Base-by-base conservation (phyloP, 805 yeast genomes). In the Komagataella mondaviorum region DNA sequence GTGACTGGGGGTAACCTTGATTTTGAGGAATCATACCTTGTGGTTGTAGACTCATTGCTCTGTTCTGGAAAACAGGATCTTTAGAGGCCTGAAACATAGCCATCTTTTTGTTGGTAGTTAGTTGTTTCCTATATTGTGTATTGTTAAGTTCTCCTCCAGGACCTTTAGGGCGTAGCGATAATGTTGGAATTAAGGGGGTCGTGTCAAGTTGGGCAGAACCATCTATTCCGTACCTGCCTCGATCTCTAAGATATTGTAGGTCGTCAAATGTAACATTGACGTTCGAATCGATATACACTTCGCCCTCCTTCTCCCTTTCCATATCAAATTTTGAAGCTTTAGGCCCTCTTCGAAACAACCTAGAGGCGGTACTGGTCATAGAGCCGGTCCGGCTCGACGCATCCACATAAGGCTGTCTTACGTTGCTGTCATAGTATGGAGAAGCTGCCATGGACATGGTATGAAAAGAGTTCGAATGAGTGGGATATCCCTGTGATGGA, bases 131-230 rank as follows among this genome's bases (percentile, higher is more conserved):
- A 61, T 85, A 85, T 55, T 82, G 82, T 6, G 78, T 70, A 56
- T 77, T 82, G 50, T 73, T 73, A 56, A 70, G 60, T 48, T 66
- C 69, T 23, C 64, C 56, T 3, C 59, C 60, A 18, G 64, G 54
- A 48, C 62, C 57, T 50, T 52, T 45, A 53, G 63, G 55, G 56
- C 58, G 54, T 0, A 75, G 65, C 4, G 77, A 70, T 3, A 85
- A 51, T 0, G 88, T 84, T 6, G 95, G 95, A 45, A 86, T 85
- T 55, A 83, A 79, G 6, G 93, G 90, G 0, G 88, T 74, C 0
- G 90, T 74, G 55, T 83, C 88, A 51, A 70, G 63, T 6, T 63
- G 51, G 36, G 60, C 16, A 6, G 23, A 49, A 46, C 66, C 54
- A 49, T 72, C 68, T 17, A 74, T 68, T 3, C 83, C 83, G 60